Evolutionary conservation across 78 protist species (phyloP).

Genomic region (Dictyostelium brefeldianum): DNA sequence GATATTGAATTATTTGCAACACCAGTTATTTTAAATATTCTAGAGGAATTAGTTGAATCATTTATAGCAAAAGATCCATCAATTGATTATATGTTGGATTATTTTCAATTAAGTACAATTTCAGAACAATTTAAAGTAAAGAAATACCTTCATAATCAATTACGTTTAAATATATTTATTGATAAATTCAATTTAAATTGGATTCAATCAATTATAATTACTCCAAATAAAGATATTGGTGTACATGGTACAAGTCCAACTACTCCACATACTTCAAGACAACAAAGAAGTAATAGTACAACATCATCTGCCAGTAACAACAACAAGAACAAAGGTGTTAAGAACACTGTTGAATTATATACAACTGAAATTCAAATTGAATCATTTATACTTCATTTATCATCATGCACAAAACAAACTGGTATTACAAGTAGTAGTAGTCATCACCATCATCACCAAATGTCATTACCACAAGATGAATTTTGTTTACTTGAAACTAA

Average conservation of each 20-base stretch:
- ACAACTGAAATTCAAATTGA: conserved; percentile 41
- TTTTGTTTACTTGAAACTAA: conserved; percentile 52
- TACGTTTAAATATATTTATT: conserved; percentile 31
- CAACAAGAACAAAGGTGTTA: neutral
- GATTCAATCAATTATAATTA: conserved; percentile 42
- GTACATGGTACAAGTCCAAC: neutral
- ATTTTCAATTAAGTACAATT: conserved; percentile 51
- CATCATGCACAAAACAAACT: conserved; percentile 24
- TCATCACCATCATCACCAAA: neutral
- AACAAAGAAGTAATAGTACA: conserved; percentile 1
- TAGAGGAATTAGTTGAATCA: conserved; percentile 74
- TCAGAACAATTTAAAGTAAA: conserved; percentile 59
- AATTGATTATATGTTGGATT: conserved; percentile 71
- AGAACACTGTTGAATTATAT: conserved; percentile 16
- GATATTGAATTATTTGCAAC: conserved; percentile 79
- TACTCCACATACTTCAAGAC: neutral
- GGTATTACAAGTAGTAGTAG: neutral
- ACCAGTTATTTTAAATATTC: conserved; percentile 69
- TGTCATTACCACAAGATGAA: conserved; percentile 47
- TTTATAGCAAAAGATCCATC: conserved; percentile 82
- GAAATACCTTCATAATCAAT: conserved; percentile 62
- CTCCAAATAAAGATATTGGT: neutral
- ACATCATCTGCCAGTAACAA: neutral
- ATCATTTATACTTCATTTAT: neutral
- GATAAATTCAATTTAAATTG: conserved; percentile 67